Evolutionary conservation across 148 eudicot genomes (phyloP), one percentile per base, ranked within the genome.

Genomic region (Diospyros kaki): DNA sequence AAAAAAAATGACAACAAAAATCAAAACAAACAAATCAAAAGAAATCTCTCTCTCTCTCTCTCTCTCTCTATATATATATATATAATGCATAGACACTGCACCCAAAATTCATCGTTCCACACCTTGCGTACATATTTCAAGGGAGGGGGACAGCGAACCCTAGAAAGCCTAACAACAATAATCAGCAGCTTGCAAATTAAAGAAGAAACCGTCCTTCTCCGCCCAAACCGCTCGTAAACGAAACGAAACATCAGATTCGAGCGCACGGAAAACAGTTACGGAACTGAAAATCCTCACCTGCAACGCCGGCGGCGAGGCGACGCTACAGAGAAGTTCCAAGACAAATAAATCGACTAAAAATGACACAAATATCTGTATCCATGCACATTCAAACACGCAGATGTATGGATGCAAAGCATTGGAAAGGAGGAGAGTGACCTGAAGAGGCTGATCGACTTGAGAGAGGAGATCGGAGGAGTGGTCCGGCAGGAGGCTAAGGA

Each of bases 371-470:
- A 5, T 60, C 41, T 18, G 18, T 1, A 38, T 28, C 4, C 38
- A 2, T 8, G 6, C 1, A 13, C 7, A 1, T 11, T 0, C 9
- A 2, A 1, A 10, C 11, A 18, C 4, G 4, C 0, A 39, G 9
- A 4, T 50, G 6, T 51, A 28, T 60, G 64, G 9, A 53, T n/a
- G 15, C 50, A 43, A 41, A 69, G 15, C 38, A 54, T 39, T 18
- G 69, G 14, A 39, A 41, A 2, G 40, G 8, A 2, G 73, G 8
- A 2, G 73, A 38, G 56, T 7, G 41, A 94, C 98, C 97, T 94
- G 98, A 70, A 94, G 98, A 75, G 98, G 98, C 77, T 92, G 98
- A 81, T 94, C 98, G 61, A 90, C 90, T 90, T 94, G 98, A 69
- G 98, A 90, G 73, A 94, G 98, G 52, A 92, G 98, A 89, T 94